Conservation (phyloP, 768 basidiomycete genomes). For the Leccinellum luteum region DNA sequence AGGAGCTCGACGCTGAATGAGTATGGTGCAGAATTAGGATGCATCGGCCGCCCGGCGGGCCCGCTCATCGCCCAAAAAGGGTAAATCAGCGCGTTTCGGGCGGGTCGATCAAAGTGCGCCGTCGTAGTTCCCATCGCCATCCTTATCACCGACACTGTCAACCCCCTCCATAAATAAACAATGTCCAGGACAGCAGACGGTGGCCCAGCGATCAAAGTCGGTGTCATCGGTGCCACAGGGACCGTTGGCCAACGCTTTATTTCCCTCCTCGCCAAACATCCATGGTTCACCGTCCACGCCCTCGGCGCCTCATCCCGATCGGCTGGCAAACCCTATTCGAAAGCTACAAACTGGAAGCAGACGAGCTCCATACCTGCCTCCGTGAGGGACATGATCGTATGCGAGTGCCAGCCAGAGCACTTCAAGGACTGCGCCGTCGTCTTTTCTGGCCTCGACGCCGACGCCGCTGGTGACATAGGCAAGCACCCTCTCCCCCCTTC, state of each 20-base stretch:
- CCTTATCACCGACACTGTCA: background rate
- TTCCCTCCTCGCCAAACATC: constrained; percentile 79
- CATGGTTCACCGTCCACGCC: constrained; percentile 84
- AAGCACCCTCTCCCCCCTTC: constrained; percentile 6
- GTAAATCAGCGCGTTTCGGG: constrained; percentile 1
- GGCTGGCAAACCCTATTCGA: constrained; percentile 75
- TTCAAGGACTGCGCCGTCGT: constrained; percentile 83
- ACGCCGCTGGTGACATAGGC: constrained; percentile 96
- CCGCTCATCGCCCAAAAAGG: constrained; percentile 1
- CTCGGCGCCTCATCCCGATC: constrained; percentile 89
- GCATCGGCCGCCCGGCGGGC: background rate
- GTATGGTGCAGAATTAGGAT: background rate
- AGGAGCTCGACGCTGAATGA: background rate
- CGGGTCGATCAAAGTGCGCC: background rate
- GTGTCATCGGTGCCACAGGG: constrained; percentile 85
- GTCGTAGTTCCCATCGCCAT: background rate
- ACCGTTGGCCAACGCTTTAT: constrained; percentile 97
- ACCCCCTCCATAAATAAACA: constrained; percentile 3
- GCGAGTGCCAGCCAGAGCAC: constrained; percentile 71
- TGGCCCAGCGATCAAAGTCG: constrained; percentile 46
- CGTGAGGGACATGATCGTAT: constrained; percentile 57
- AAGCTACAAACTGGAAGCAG: constrained; percentile 89
- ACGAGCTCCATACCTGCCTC: constrained; percentile 63
- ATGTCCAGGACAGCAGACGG: constrained; percentile 24
- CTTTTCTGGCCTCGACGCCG: constrained; percentile 95